Base-by-base conservation (phyloP, 169 alveolate species). In the Eimeria acervulina region DNA sequence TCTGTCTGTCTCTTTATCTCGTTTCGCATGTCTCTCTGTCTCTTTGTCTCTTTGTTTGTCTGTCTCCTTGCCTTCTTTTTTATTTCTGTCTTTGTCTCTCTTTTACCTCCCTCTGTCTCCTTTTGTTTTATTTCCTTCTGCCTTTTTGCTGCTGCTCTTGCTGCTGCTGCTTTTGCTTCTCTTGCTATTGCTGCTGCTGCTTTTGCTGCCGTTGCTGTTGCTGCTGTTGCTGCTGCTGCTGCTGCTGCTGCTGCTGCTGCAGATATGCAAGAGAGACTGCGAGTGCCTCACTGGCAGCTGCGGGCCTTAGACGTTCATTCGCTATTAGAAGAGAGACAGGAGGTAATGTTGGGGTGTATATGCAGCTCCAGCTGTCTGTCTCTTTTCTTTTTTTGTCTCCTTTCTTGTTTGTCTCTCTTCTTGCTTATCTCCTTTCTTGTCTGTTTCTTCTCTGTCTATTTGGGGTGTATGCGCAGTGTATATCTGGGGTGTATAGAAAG, bases 191-290 rank as follows among this genome's bases (percentile, higher is more conserved):
- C 26, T 74, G 55, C 55, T 33, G 85, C 59, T 74, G 85, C 55
- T 33, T 12, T 55, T 33, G 55, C 59, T 31, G 13, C 47, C n/a
- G 23, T 55, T 33, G 78, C 78, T 66, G 33, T 40, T 66, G 78
- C 85, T 33, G 55, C 52, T 33, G 85, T 55, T 31, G 59, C 55
- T 33, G 52, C 59, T 74, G 90, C 70, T 10, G 68, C 28, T 47
- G 40, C 59, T n/a, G 90, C n/a, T 42, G 68, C 51, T 26, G 63
- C 90, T 23, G 40, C 40, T 80, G 90, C 90, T 80, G 90, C 90
- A 80, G 90, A 80, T 23, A 80, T 80, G 90, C 66, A 70, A 7
- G 90, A 80, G 90, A 38, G 90, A 40, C 70, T 80, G 36, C 90
- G 90, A 1, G 66, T 44, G 33, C 90, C 90, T 10, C 90, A 80